Conservation (phyloP, 352 stramenopile species). For the Thalassiosira delicatula region DNA sequence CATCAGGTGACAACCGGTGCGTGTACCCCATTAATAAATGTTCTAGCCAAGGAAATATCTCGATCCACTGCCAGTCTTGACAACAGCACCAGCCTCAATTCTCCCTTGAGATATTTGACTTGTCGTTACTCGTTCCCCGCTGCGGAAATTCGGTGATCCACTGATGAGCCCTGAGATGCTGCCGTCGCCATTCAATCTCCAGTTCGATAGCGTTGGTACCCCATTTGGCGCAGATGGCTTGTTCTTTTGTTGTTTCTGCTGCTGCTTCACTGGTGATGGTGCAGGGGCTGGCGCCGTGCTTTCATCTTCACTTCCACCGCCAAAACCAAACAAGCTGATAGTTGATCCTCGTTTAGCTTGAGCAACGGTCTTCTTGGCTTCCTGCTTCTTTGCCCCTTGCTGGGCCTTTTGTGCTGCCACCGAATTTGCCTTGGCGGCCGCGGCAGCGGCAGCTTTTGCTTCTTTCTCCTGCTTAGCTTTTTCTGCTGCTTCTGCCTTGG, state of each 20-base stretch:
- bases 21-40: background rate
- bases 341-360: slow-evolving; percentile 36
- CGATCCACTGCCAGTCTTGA: slow-evolving; percentile 72
- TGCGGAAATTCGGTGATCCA: slow-evolving; percentile 73
- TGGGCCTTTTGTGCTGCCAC: slow-evolving; percentile 8
- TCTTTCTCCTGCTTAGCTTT: slow-evolving; percentile 39
- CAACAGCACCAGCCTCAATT: slow-evolving; percentile 70
- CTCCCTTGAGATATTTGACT: slow-evolving; percentile 66
- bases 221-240: slow-evolving; percentile 61
- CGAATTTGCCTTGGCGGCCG: slow-evolving; percentile 11
- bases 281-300: slow-evolving; percentile 18
- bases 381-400: slow-evolving; percentile 13
- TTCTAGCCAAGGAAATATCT: slow-evolving; percentile 72
- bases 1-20: too few relatives aligned
- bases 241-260: slow-evolving; percentile 19
- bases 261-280: slow-evolving; percentile 18
- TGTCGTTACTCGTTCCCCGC: slow-evolving; percentile 78
- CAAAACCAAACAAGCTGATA: slow-evolving; percentile 52
- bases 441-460: slow-evolving; percentile 23
- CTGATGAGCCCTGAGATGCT: slow-evolving; percentile 73
- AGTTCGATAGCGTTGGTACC: slow-evolving; percentile 71
- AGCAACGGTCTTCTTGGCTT: slow-evolving; percentile 5
- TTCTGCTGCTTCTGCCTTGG: slow-evolving; percentile 47
- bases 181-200: slow-evolving; percentile 72
- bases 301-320: slow-evolving; percentile 17